Evolutionary conservation across 345 rosid genomes (phyloP), one percentile per base, ranked within the genome.

Genomic region (Turnera subulata): DNA sequence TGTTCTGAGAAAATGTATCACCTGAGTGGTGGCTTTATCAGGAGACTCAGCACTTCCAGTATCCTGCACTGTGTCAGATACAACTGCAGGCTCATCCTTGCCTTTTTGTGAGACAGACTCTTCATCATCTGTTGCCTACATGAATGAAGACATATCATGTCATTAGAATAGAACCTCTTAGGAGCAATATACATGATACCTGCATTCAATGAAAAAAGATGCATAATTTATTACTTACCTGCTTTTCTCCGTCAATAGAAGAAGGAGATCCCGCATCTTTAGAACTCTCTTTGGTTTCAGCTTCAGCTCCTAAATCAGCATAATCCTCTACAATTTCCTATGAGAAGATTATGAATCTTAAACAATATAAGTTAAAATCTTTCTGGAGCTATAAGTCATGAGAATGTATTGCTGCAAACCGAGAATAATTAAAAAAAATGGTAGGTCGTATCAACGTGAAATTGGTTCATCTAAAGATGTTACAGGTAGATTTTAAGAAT

Each of bases 11-110:
- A 54, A 42, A 38, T 38, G 63, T 61, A 60, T 59, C 66, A 79
- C 80, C 76, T 61, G 54, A 40, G 74, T 73, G 61, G n/a, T 51
- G 44, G 42, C 77, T 68, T 78, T 70, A 54, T 70, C 74, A 51
- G 20, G 60, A 69, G 72, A 53, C 55, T 21, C 73, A 76, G 75
- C 73, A 52, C 47, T 72, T 68, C 64, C 69, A 40, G 63, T 60
- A 56, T 62, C 70, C 43, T 51, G 71, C 64, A 50, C 75, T 62
- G 64, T 63, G 59, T 74, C 84, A 66, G 81, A 65, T 58, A 49
- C 64, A 44, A 54, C 71, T 19, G 66, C 32, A 64, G 67, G 17
- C 44, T 70, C 73, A 60, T 81, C 87, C 61, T 67, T 44, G 33
- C 38, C 46, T 53, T 69, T 65, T 8, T 70, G 70, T 38, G 80